phyloP scores from a whole-genome alignment of 2,329 filamentous ascomycete species.

The Shiraia sp. region DNA sequence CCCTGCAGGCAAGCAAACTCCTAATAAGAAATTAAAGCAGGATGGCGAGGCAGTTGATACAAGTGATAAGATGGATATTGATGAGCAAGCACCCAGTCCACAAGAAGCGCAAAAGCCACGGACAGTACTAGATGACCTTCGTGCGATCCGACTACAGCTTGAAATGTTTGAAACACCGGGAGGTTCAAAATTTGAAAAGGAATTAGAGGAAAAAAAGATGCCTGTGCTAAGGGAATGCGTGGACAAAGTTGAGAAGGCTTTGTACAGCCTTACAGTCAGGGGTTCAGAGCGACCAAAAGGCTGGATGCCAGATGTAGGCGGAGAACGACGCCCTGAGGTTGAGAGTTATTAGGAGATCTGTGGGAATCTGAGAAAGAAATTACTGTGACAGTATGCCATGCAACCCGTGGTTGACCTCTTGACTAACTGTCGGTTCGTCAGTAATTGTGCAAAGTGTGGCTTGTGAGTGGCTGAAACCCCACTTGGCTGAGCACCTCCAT shows the following conservation, averaged over 20 bases:
- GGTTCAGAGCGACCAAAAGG: conserved; percentile 88
- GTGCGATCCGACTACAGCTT: conserved; percentile 74
- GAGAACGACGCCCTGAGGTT: conserved; percentile 46
- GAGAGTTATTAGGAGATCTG: conserved; percentile 40
- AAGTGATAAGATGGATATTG: conserved; percentile 43
- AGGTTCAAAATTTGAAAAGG: conserved; percentile 59
- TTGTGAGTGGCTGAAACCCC: conserved; percentile 10
- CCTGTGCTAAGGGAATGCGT: conserved; percentile 86
- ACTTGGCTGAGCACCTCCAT: conserved; percentile 20
- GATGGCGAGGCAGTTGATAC: conserved; percentile 16
- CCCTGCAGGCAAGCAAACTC: conserved; percentile 40
- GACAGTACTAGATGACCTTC: conserved; percentile 78
- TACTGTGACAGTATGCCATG: too few relatives aligned
- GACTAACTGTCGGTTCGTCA: not conserved
- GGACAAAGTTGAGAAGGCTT: conserved; percentile 87
- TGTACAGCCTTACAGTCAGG: conserved; percentile 85
- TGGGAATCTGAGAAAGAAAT: not conserved
- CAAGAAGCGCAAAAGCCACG: conserved; percentile 47
- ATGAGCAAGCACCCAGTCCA: conserved; percentile 26
- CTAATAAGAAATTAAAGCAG: conserved; percentile 41
- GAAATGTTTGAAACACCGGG: conserved; percentile 69
- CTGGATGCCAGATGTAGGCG: conserved; percentile 80
- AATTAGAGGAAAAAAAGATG: conserved; percentile 74
- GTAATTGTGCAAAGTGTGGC: conserved; percentile 10
- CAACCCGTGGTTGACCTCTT: too few relatives aligned